Conservation (phyloP, 306 rosid species). For the Pueraria montana region DNA sequence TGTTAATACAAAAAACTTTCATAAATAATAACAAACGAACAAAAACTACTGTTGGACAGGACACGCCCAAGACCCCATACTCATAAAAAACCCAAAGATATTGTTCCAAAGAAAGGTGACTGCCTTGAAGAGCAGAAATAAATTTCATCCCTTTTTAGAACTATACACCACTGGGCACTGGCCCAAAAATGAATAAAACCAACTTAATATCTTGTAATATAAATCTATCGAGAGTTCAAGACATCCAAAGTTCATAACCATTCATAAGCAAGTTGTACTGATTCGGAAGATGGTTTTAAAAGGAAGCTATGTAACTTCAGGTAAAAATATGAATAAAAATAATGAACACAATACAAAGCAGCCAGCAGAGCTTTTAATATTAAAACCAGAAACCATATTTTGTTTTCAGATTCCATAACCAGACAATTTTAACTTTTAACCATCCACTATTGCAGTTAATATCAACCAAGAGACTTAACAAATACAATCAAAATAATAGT, state of each 20-base stretch:
- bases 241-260: conserved; percentile 19
- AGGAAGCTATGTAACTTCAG: conserved; percentile 9
- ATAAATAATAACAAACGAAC: not conserved
- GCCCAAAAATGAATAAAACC: conserved; percentile 3
- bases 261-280: not conserved
- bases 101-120: not conserved
- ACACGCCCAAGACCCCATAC: not conserved
- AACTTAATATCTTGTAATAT: conserved; percentile 27
- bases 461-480: conserved; percentile 38
- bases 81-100: conserved; percentile 6
- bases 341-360: conserved; percentile 23
- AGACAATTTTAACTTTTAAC: conserved; percentile 25
- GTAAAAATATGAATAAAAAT: conserved; percentile 25
- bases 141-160: not conserved
- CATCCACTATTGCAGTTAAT: conserved; percentile 23
- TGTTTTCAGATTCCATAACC: conserved; percentile 29
- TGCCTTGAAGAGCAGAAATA: conserved; percentile 18
- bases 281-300: not conserved
- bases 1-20: conserved; percentile 17
- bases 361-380: conserved; percentile 28
- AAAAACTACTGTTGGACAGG: not conserved
- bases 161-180: conserved; percentile 39
- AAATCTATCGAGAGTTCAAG: not conserved
- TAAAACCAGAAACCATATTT: conserved; percentile 37
- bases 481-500: conserved; percentile 10